phyloP scores from a whole-genome alignment of 768 basidiomycete species.

The Calocera cornea region DNA sequence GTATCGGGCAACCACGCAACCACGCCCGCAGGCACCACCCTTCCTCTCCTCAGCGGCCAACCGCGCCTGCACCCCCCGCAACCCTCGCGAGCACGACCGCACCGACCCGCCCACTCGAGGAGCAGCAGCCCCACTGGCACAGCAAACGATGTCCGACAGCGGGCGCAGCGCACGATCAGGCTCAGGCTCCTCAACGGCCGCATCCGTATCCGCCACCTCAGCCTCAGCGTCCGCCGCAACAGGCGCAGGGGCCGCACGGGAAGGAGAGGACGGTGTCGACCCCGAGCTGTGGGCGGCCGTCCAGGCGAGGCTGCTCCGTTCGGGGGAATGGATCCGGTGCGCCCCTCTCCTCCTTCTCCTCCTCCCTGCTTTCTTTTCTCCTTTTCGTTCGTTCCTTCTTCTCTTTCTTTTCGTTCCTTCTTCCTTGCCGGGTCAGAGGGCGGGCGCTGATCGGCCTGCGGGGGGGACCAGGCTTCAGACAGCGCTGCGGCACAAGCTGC shows the following conservation, averaged over 20 bases:
- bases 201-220: neutral
- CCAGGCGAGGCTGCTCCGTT: neutral
- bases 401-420: too few species aligned
- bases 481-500: neutral
- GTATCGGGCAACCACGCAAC: too few species aligned
- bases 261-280: neutral
- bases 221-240: neutral
- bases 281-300: neutral
- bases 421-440: too few species aligned
- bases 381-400: too few species aligned
- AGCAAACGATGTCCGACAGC: too few species aligned
- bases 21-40: too few species aligned
- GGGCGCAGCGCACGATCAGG: too few species aligned
- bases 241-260: neutral
- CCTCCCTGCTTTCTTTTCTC: neutral
- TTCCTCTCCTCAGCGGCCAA: too few species aligned
- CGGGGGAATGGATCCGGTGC: neutral
- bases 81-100: neutral
- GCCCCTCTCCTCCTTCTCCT: neutral
- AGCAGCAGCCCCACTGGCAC: too few species aligned
- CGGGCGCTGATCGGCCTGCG: too few species aligned
- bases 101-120: neutral
- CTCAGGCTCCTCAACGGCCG: neutral
- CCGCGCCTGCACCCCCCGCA: neutral
- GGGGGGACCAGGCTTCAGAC: neutral